Percentiles rank a stretch among this genome's conserved stretches.
Evolutionary conservation across 2,329 filamentous ascomycete species (phyloP).

Genomic region (Monosporascus sp.): DNA sequence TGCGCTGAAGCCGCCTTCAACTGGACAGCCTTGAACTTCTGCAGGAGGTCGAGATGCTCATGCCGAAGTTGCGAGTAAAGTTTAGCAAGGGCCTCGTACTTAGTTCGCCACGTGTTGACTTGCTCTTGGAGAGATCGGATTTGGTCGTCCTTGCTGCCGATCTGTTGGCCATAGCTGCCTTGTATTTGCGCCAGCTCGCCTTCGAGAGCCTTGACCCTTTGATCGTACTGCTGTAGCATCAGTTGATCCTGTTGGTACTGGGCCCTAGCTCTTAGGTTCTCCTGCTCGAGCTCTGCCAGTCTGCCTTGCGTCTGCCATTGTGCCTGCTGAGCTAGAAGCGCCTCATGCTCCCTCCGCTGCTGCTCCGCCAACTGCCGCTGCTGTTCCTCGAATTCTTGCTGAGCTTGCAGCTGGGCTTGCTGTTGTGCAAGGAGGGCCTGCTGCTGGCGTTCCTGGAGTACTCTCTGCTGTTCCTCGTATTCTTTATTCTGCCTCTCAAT

Average conservation of each 20-base stretch:
- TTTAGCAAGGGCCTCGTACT: slow-evolving; percentile 95
- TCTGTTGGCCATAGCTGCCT: slow-evolving; percentile 78
- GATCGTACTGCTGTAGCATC: slow-evolving; percentile 94
- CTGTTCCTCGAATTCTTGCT: slow-evolving; percentile 95
- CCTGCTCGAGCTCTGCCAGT: slow-evolving; percentile 90
- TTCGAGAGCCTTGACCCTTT: slow-evolving; percentile 88
- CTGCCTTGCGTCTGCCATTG: slow-evolving; percentile 92
- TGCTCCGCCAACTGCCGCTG: slow-evolving; percentile 84
- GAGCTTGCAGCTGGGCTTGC: slow-evolving; percentile 76
- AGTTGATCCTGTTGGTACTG: slow-evolving; percentile 98
- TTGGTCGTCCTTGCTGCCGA: slow-evolving; percentile 87
- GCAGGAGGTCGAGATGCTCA: slow-evolving; percentile 89
- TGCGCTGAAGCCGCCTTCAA: slow-evolving; percentile 95
- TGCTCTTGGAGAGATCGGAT: slow-evolving; percentile 91
- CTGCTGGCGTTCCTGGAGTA: slow-evolving; percentile 82
- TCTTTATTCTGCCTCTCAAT: slow-evolving; percentile 87
- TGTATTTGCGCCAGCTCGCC: slow-evolving; percentile 79
- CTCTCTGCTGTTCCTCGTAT: slow-evolving; percentile 89
- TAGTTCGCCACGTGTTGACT: slow-evolving; percentile 94
- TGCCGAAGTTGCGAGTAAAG: slow-evolving; percentile 93
- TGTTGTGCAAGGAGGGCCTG: slow-evolving; percentile 77
- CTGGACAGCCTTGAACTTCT: slow-evolving; percentile 95
- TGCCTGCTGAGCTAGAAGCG: slow-evolving; percentile 80
- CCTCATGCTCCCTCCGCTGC: slow-evolving; percentile 85
- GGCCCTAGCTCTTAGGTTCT: slow-evolving; percentile 88